phyloP scores from a whole-genome alignment of 345 rosid genomes.

The Isatis tinctoria region DNA sequence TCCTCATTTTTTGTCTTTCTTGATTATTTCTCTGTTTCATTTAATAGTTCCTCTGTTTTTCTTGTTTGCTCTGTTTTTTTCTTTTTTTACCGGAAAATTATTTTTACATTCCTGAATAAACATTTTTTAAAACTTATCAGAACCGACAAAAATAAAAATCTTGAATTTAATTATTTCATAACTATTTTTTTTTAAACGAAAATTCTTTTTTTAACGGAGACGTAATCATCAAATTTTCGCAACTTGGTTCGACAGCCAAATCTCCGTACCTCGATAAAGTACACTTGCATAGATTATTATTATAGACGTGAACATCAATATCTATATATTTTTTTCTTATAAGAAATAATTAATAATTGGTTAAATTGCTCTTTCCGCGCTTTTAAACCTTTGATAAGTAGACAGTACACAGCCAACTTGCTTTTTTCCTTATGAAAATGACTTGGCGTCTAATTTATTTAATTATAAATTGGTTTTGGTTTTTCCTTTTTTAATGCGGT shows the following conservation, averaged over 20 bases:
- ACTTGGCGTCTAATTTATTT: background rate
- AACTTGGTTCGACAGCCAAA: constrained; percentile 21
- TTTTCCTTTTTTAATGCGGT: background rate
- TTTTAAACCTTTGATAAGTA: background rate
- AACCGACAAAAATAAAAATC: background rate
- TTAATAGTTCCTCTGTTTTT: background rate
- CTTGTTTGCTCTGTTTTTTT: background rate
- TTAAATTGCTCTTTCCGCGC: background rate
- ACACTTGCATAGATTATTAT: constrained; percentile 1
- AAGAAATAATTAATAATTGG: background rate
- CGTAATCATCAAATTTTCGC: background rate
- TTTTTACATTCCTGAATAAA: background rate
- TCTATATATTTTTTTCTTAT: background rate
- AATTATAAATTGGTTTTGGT: background rate
- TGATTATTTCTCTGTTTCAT: background rate
- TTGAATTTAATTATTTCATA: background rate
- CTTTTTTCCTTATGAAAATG: background rate
- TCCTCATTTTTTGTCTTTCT: background rate
- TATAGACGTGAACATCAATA: background rate
- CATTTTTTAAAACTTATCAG: background rate
- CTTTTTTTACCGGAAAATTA: background rate
- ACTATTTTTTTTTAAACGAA: background rate
- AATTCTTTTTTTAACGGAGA: background rate
- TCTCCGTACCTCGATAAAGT: constrained; percentile 23
- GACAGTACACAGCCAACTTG: background rate